These are phyloP conservation scores for Dillenia turbinata DNA, from an alignment of 164 flowering plant species.

Conservation along the genomic window DNA sequence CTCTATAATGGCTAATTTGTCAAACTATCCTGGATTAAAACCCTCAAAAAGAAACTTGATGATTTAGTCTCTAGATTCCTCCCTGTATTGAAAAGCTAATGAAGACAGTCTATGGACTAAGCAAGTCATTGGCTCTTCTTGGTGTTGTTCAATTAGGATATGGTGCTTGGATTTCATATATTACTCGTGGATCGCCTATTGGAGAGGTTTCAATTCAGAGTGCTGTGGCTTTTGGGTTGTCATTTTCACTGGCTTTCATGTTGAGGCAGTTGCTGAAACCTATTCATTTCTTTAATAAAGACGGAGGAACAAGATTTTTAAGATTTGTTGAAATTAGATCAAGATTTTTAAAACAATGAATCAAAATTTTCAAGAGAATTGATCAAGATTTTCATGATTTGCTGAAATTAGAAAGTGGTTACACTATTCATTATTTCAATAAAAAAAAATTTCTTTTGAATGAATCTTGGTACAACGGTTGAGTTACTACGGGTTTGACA, in stretches of 20 bases:
- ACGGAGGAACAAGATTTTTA: slow-evolving; percentile 91
- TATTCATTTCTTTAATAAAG: slow-evolving; percentile 71
- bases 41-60: too few species aligned
- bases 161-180: slow-evolving; percentile 77
- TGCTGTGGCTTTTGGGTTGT: slow-evolving; percentile 64
- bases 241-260: slow-evolving; percentile 71
- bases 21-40: too few species aligned
- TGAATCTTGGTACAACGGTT: too few species aligned
- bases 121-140: slow-evolving; percentile 57
- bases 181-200: slow-evolving; percentile 35
- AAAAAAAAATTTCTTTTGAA: too few species aligned
- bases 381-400: too few species aligned
- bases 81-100: slow-evolving; percentile 35
- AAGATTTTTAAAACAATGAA: too few species aligned
- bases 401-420: background rate
- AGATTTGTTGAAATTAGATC: too few species aligned
- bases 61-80: too few species aligned
- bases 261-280: slow-evolving; percentile 62
- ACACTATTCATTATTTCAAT: background rate
- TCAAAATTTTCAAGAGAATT: too few species aligned
- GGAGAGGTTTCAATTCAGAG: slow-evolving; percentile 51
- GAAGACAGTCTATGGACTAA: slow-evolving; percentile 60
- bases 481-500: too few species aligned
- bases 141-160: slow-evolving; percentile 64
- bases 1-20: too few species aligned